Conservation (phyloP, 805 yeast genomes). For the Saturnispora halmiae region DNA sequence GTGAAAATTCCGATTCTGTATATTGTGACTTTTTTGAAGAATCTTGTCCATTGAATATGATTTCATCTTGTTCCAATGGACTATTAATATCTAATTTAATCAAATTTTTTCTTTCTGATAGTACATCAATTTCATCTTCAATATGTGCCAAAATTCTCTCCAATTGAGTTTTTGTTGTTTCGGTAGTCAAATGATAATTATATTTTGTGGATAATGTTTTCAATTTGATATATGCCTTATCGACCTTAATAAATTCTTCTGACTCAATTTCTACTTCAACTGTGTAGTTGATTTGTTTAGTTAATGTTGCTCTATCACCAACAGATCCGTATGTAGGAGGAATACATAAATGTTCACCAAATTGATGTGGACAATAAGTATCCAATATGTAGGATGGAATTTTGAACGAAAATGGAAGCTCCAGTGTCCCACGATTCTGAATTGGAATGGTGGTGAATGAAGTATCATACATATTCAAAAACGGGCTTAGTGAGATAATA, state of each 20-base stretch:
- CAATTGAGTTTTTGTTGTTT: constrained; percentile 5
- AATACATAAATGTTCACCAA: constrained; percentile 26
- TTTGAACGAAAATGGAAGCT: constrained; percentile 37
- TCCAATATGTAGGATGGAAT: constrained; percentile 46
- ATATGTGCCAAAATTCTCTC: constrained; percentile 10
- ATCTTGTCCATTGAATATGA: constrained; percentile 8
- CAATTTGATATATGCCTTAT: background rate
- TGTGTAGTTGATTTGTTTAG: constrained; percentile 37
- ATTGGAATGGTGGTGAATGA: background rate
- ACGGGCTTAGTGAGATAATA: constrained; percentile 4
- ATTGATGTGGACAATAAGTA: constrained; percentile 39
- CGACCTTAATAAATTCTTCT: constrained; percentile 13
- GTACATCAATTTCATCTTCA: constrained; percentile 8
- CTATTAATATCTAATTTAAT: background rate
- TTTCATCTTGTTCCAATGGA: constrained; percentile 9
- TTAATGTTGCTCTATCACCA: constrained; percentile 31
- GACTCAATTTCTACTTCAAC: constrained; percentile 37
- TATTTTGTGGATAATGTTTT: constrained; percentile 1
- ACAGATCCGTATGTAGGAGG: constrained; percentile 34
- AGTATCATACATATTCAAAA: constrained; percentile 32
- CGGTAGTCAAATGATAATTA: background rate
- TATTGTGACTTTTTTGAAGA: constrained; percentile 1
- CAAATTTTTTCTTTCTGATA: constrained; percentile 10
- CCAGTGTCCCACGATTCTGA: background rate
- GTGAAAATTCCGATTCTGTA: constrained; percentile 1